A percentile compares a stretch with the other conserved stretches of the same genome.
phyloP scores from a whole-genome alignment of 2,329 filamentous ascomycete species.

The Colletotrichum sp. region DNA sequence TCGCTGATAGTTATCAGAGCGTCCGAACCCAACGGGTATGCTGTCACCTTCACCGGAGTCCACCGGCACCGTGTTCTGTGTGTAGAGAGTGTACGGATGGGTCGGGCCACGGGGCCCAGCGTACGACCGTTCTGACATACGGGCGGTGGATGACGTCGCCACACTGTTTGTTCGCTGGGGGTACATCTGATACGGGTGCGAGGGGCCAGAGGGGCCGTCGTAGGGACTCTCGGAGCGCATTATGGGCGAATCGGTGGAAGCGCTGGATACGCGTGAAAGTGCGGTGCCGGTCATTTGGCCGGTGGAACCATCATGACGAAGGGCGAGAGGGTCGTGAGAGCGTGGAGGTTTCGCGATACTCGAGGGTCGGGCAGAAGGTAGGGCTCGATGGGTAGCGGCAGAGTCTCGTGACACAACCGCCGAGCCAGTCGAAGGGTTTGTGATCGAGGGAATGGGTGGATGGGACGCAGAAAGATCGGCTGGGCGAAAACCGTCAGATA shows the following conservation, averaged over 20 bases:
- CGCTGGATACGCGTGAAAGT: conserved; percentile 29
- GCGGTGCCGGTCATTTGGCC: neutral
- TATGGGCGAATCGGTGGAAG: conserved; percentile 41
- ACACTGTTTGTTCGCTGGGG: conserved; percentile 75
- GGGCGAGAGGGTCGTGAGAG: conserved; percentile 53
- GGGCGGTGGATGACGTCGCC: conserved; percentile 73
- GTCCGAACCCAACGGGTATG: conserved; percentile 78
- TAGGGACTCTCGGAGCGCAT: conserved; percentile 67
- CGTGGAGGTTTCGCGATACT: conserved; percentile 62
- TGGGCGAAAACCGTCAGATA: conserved; percentile 60
- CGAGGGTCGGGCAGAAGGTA: conserved; percentile 47
- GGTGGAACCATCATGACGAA: conserved; percentile 56
- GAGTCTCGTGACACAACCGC: conserved; percentile 13
- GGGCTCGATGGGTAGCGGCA: conserved; percentile 20
- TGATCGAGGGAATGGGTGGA: conserved; percentile 27
- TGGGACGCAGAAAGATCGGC: conserved; percentile 27
- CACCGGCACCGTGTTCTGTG: conserved; percentile 75
- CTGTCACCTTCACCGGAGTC: conserved; percentile 42
- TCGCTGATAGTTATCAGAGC: conserved; percentile 71
- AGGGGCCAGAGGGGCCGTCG: conserved; percentile 73
- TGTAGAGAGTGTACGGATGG: conserved; percentile 87
- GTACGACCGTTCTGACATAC: conserved; percentile 63
- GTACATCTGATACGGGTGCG: conserved; percentile 86
- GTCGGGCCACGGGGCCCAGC: conserved; percentile 70
- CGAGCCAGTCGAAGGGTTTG: conserved; percentile 25